These are phyloP conservation scores for Deuterostichococcus epilithicus DNA, from an alignment of 139 green algal genomes.

Conservation along the genomic window DNA sequence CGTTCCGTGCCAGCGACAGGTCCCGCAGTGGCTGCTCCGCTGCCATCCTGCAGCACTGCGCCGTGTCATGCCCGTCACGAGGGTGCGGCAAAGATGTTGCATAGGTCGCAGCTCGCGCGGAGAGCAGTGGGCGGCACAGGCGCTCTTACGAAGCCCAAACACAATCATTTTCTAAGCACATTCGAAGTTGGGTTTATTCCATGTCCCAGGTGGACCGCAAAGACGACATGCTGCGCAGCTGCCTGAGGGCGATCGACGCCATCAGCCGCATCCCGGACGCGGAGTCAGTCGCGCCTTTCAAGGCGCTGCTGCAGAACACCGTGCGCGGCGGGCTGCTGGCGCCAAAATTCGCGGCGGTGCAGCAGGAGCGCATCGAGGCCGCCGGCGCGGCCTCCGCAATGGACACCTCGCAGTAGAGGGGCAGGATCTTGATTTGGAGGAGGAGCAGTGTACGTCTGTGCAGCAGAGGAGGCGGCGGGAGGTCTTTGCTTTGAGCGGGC, in stretches of 20 bases:
- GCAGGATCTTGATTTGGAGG: no score
- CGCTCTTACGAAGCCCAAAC: no score
- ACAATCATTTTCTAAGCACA: background rate
- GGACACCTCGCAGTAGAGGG: background rate
- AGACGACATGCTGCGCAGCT: slow-evolving; percentile 91
- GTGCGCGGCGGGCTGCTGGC: slow-evolving; percentile 20
- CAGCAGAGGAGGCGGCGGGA: no score
- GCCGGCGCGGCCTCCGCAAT: slow-evolving; percentile 15
- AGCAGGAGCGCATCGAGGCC: slow-evolving; percentile 34
- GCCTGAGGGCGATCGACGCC: slow-evolving; percentile 76
- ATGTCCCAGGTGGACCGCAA: slow-evolving; percentile 82
- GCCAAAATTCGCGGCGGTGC: slow-evolving; percentile 22
- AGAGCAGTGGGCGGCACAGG: no score
- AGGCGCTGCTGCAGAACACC: slow-evolving; percentile 51
- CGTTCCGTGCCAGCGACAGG: background rate
- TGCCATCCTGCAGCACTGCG: no score
- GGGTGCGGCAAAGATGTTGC: no score
- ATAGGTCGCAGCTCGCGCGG: no score
- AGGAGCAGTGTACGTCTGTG: no score
- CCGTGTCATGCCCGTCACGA: no score
- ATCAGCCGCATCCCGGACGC: slow-evolving; percentile 61
- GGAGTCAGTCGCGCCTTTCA: slow-evolving; percentile 48
- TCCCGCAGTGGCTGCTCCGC: no score
- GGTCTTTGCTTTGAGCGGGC: no score
- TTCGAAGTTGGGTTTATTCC: background rate